Evolutionary conservation across 129 eudicot species (phyloP).

Genomic region (Sambucus nigra): DNA sequence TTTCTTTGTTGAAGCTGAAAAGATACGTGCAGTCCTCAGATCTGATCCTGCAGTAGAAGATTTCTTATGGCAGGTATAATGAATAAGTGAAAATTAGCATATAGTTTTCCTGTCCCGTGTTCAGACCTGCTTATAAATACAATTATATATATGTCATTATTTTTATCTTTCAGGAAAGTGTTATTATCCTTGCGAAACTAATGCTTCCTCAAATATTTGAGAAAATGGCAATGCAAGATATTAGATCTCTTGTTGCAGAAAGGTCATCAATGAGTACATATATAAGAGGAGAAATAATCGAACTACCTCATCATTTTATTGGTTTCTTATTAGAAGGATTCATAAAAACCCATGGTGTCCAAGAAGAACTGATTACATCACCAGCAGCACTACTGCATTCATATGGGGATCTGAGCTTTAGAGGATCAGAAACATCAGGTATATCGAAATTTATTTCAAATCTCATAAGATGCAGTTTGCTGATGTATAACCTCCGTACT

Average conservation of each 20-base stretch:
- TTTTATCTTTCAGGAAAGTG: slow-evolving; percentile 63
- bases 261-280: slow-evolving; percentile 60
- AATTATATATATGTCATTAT: neutral
- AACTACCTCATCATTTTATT: slow-evolving; percentile 54
- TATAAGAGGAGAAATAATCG: slow-evolving; percentile 67
- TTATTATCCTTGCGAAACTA: slow-evolving; percentile 57
- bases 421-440: slow-evolving; percentile 57
- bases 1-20: slow-evolving; percentile 73
- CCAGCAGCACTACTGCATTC: slow-evolving; percentile 62
- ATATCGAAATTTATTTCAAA: slow-evolving; percentile 4
- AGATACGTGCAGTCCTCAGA: slow-evolving; percentile 50
- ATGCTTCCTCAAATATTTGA: slow-evolving; percentile 82
- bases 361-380: slow-evolving; percentile 62
- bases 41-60: slow-evolving; percentile 60
- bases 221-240: slow-evolving; percentile 71
- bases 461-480: neutral
- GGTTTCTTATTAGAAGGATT: slow-evolving; percentile 82
- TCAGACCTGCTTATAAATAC: no score
- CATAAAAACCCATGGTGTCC: slow-evolving; percentile 47
- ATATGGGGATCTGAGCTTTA: slow-evolving; percentile 42
- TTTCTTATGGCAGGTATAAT: slow-evolving; percentile 82
- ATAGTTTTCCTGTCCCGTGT: neutral
- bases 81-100: neutral
- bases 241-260: slow-evolving; percentile 69
- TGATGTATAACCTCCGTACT: neutral